Evolutionary conservation across 2,329 filamentous ascomycete genomes (phyloP).

Genomic region (Penicillium nordicum): DNA sequence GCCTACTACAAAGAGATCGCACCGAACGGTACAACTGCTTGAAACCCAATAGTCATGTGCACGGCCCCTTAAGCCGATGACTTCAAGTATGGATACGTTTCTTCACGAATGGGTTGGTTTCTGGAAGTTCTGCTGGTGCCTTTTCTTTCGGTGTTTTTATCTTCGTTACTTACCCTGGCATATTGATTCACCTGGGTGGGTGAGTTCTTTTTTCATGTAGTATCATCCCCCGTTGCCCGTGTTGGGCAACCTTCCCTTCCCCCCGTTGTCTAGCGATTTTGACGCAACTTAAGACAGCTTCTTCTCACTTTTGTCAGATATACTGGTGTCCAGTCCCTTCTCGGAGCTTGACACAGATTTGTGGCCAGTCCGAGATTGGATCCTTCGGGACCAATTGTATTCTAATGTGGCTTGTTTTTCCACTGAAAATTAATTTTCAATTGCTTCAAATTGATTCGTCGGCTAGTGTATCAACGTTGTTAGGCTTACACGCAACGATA

Average conservation of each 20-base stretch:
- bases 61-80: neutral
- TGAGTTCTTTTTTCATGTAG: slow-evolving; percentile 20
- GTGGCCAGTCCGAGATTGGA: slow-evolving; percentile 22
- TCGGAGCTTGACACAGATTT: slow-evolving; percentile 1
- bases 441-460: neutral
- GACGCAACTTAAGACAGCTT: slow-evolving; percentile 12
- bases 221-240: slow-evolving; percentile 14
- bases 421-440: slow-evolving; percentile 7
- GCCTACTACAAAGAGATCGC: slow-evolving; percentile 32
- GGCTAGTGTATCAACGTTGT: neutral
- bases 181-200: slow-evolving; percentile 18
- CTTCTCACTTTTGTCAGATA: slow-evolving; percentile 8
- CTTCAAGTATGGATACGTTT: slow-evolving; percentile 12
- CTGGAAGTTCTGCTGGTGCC: neutral
- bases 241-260: slow-evolving; percentile 12
- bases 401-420: slow-evolving; percentile 25
- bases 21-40: slow-evolving; percentile 27
- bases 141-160: slow-evolving; percentile 9
- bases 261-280: slow-evolving; percentile 28
- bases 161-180: slow-evolving; percentile 13
- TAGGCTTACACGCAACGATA: neutral
- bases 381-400: slow-evolving; percentile 30
- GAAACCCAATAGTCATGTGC: slow-evolving; percentile 4
- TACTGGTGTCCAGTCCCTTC: neutral
- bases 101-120: slow-evolving; percentile 10